Evolutionary conservation across 805 yeast species (phyloP).

Genomic region (Blastobotrys americana): DNA sequence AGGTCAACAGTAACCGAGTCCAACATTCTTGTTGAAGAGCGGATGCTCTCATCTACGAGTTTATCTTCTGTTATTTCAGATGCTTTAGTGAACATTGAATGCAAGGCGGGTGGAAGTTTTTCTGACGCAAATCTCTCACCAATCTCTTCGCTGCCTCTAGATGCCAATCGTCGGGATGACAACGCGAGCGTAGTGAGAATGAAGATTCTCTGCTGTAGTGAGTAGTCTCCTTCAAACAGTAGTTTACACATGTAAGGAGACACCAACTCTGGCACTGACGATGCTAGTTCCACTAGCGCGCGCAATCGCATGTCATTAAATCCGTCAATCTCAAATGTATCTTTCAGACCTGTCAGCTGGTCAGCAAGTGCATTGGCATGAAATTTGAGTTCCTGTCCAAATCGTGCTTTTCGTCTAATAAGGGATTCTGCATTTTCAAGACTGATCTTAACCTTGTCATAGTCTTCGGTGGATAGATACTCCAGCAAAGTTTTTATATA

Average conservation of each 20-base stretch:
- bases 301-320: constrained; percentile 64
- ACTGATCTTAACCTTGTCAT: constrained; percentile 44
- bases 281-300: constrained; percentile 57
- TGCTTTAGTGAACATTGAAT: constrained; percentile 34
- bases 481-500: constrained; percentile 66
- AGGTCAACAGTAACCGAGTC: constrained; percentile 15
- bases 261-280: constrained; percentile 41
- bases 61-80: constrained; percentile 20
- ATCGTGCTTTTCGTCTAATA: constrained; percentile 54
- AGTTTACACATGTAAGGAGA: constrained; percentile 34
- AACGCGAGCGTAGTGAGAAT: constrained; percentile 62
- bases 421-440: constrained; percentile 49
- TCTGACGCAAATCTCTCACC: constrained; percentile 37
- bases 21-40: not conserved
- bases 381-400: constrained; percentile 53
- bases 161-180: constrained; percentile 62
- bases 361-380: constrained; percentile 50
- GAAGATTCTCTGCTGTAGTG: constrained; percentile 68
- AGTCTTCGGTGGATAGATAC: constrained; percentile 44
- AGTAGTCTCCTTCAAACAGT: constrained; percentile 65
- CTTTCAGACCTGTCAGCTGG: constrained; percentile 45
- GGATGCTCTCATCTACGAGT: constrained; percentile 1
- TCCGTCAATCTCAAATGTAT: constrained; percentile 45
- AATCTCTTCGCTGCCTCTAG: constrained; percentile 44
- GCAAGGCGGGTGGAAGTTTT: constrained; percentile 42